Conservation (phyloP, 1,284 basidiomycete species). For the Irpex lacteus region DNA sequence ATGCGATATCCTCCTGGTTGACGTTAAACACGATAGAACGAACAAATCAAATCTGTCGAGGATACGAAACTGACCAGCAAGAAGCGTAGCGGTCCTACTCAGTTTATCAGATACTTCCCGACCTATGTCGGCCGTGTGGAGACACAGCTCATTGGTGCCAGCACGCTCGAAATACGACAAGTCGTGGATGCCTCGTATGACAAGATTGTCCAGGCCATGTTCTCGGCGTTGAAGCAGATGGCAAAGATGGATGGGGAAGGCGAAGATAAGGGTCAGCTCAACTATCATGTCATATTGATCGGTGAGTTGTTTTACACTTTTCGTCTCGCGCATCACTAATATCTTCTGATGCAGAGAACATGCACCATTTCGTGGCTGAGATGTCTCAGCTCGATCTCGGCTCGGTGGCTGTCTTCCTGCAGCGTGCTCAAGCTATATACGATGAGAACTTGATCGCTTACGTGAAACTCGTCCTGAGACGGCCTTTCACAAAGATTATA, state of each 20-base stretch:
- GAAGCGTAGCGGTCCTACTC: conserved; percentile 91
- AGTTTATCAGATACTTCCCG: conserved; percentile 92
- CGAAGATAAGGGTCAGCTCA: conserved; percentile 95
- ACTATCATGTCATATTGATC: conserved; percentile 94
- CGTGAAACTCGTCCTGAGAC: conserved; percentile 82
- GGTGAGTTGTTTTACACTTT: conserved; percentile 50
- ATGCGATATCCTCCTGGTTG: background rate
- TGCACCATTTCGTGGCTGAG: conserved; percentile 90
- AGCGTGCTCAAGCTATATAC: conserved; percentile 80
- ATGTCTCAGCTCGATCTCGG: conserved; percentile 68
- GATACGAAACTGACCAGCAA: conserved; percentile 88
- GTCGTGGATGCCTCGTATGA: conserved; percentile 86
- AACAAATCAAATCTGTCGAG: conserved; percentile 89
- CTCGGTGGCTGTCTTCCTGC: conserved; percentile 67
- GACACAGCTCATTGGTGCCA: conserved; percentile 77
- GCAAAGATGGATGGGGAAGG: conserved; percentile 88
- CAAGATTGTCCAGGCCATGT: conserved; percentile 85
- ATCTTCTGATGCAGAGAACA: conserved; percentile 70
- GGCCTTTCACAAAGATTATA: conserved; percentile 86
- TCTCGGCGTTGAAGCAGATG: conserved; percentile 92
- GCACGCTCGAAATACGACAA: conserved; percentile 75
- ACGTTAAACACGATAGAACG: conserved; percentile 48
- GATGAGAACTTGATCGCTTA: conserved; percentile 87
- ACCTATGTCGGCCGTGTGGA: conserved; percentile 86
- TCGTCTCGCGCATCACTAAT: background rate